Evolutionary conservation across 2,329 filamentous ascomycete species (phyloP).

Genomic region (Amesomyces nigricolor): DNA sequence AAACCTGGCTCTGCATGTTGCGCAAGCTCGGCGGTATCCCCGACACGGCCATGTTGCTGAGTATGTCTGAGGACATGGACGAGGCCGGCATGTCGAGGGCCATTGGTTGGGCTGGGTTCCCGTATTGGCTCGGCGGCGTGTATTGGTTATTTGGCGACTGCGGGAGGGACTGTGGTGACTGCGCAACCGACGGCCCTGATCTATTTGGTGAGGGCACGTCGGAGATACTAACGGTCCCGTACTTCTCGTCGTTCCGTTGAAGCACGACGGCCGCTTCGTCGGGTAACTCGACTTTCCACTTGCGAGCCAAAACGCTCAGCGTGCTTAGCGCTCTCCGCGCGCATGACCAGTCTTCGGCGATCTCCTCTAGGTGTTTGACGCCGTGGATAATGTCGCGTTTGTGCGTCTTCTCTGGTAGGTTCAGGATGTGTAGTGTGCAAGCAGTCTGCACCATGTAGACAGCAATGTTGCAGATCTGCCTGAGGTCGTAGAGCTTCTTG

Average conservation of each 20-base stretch:
- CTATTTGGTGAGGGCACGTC: conserved; percentile 53
- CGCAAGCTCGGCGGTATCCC: conserved; percentile 26
- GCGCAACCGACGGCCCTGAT: conserved; percentile 23
- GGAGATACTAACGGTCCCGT: conserved; percentile 62
- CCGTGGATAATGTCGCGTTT: conserved; percentile 85
- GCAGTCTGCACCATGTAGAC: conserved; percentile 95
- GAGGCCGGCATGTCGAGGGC: conserved; percentile 25
- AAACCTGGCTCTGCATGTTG: conserved; percentile 9
- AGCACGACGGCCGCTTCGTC: conserved; percentile 74
- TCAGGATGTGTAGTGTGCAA: conserved; percentile 89
- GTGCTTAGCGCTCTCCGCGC: conserved; percentile 81
- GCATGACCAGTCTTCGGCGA: conserved; percentile 90
- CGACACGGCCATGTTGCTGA: conserved; percentile 25
- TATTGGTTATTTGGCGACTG: conserved; percentile 30
- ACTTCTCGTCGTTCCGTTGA: conserved; percentile 72
- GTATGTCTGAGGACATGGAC: conserved; percentile 28
- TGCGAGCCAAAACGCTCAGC: conserved; percentile 75
- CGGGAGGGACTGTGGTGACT: conserved; percentile 19
- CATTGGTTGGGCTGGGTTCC: conserved; percentile 27
- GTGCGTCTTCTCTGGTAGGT: conserved; percentile 86
- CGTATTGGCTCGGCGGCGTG: conserved; percentile 34
- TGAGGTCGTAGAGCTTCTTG: conserved; percentile 82
- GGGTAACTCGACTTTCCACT: conserved; percentile 83
- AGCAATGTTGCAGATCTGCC: conserved; percentile 93
- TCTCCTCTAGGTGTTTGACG: conserved; percentile 87